Conservation (phyloP, 129 eudicot species). For the Ambrosia artemisiifolia region DNA sequence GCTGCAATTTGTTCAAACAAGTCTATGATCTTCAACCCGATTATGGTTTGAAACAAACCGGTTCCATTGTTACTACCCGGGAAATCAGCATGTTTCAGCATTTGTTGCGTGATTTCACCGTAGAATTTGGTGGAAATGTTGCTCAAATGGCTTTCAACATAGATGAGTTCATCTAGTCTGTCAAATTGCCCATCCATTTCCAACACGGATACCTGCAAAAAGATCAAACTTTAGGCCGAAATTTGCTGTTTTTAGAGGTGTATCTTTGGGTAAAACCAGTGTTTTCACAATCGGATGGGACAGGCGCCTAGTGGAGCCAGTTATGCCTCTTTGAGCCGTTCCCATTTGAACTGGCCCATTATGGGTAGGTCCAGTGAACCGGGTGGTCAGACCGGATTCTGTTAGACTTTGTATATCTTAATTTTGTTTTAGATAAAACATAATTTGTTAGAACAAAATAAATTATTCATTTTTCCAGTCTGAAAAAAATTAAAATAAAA, state of each 20-base stretch:
- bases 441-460: no score
- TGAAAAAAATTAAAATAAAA: no score
- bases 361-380: no score
- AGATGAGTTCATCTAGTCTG: slow-evolving; percentile 87
- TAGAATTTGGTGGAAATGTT: slow-evolving; percentile 87
- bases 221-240: background rate
- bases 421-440: no score
- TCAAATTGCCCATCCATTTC: slow-evolving; percentile 98
- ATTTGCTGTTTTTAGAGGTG: background rate
- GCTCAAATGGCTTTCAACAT: slow-evolving; percentile 92
- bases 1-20: slow-evolving; percentile 79
- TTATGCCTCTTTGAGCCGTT: no score
- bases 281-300: background rate
- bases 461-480: no score
- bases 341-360: no score
- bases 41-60: slow-evolving; percentile 89
- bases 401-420: no score
- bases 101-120: slow-evolving; percentile 93
- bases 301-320: no score
- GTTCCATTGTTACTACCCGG: slow-evolving; percentile 97
- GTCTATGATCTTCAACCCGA: slow-evolving; percentile 86
- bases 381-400: no score
- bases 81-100: slow-evolving; percentile 85
- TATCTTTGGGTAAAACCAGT: background rate
- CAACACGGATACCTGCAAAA: slow-evolving; percentile 77